A percentile compares a stretch with the other conserved stretches of the same genome.
Conservation (phyloP, 306 rosid species). For the Vicia sativa region DNA sequence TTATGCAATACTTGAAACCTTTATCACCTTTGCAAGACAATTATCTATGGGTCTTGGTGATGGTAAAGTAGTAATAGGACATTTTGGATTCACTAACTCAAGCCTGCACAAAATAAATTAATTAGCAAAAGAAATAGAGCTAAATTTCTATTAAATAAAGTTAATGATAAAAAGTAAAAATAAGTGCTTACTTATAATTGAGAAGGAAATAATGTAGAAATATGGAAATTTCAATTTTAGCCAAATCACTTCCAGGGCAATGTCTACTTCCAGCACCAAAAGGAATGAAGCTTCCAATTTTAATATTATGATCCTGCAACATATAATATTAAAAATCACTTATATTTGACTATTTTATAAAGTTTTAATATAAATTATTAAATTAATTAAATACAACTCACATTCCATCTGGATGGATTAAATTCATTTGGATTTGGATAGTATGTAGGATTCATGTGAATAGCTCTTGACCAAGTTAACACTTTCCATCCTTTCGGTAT, state of each 20-base stretch:
- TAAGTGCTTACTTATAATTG: neutral
- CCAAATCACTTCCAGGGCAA: neutral
- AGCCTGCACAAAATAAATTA: slow-evolving; percentile 3
- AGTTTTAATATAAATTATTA: no score
- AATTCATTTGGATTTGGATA: no score
- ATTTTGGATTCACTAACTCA: neutral
- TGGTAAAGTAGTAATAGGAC: neutral
- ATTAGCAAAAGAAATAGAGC: neutral
- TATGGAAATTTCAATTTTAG: slow-evolving; percentile 1
- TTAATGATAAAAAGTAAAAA: neutral
- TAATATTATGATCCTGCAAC: neutral
- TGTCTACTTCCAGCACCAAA: slow-evolving; percentile 8
- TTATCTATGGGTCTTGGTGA: neutral
- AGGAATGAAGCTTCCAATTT: neutral
- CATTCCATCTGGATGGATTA: no score
- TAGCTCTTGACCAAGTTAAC: no score
- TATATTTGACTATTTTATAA: no score
- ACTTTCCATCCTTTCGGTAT: no score
- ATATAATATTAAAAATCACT: neutral
- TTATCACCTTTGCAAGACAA: slow-evolving; percentile 12
- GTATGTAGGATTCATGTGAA: no score
- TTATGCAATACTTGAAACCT: neutral
- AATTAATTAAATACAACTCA: no score
- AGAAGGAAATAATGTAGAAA: slow-evolving; percentile 7
- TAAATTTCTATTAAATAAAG: neutral